These are phyloP conservation scores for Globisporangium alternatum DNA, from an alignment of 352 stramenopile species.

Conservation along the genomic window DNA sequence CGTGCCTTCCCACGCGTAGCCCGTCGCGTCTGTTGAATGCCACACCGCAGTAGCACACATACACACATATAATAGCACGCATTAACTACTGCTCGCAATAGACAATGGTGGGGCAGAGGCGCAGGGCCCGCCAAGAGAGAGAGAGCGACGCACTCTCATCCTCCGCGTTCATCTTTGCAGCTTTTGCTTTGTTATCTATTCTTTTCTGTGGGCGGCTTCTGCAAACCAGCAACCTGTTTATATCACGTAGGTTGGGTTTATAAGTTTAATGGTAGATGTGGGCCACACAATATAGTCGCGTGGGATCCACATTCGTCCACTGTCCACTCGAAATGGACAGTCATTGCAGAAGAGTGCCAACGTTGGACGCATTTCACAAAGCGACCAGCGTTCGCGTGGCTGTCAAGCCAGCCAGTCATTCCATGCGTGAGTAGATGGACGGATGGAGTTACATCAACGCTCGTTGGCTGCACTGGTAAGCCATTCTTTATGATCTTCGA, in stretches of 20 bases:
- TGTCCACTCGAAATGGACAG: neutral
- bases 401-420: neutral
- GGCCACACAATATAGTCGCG: neutral
- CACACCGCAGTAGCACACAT: slow-evolving; percentile 5
- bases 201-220: neutral
- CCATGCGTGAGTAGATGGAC: neutral
- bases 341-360: neutral
- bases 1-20: slow-evolving; percentile 83
- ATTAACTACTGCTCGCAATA: neutral
- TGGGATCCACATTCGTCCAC: neutral
- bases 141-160: slow-evolving; percentile 14
- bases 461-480: neutral
- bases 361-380: too few species aligned
- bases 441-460: neutral
- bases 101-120: too few species aligned
- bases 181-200: neutral
- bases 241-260: neutral
- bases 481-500: neutral
- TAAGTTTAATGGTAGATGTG: neutral
- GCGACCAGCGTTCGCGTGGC: neutral
- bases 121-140: neutral
- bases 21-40: slow-evolving; percentile 23
- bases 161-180: slow-evolving; percentile 7
- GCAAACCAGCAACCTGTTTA: neutral
- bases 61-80: neutral